A percentile compares a stretch with the other conserved stretches of the same genome.
Conservation (phyloP, 2,329 filamentous ascomycete genomes). For the Ciborinia camelliae region DNA sequence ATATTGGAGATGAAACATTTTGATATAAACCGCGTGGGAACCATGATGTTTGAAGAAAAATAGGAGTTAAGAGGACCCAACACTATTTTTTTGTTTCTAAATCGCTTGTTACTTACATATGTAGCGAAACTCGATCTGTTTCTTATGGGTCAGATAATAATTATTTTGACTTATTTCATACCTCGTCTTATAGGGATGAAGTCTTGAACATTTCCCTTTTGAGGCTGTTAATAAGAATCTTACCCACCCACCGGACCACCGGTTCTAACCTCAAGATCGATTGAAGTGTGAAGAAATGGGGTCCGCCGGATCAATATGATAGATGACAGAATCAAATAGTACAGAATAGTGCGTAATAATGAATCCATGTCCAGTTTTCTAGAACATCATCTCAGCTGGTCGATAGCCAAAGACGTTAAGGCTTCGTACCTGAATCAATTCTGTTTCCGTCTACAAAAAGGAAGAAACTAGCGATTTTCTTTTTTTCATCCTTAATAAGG, state of each 20-base stretch:
- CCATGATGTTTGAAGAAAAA: background rate
- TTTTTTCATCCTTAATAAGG: background rate
- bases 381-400: slow-evolving; percentile 1
- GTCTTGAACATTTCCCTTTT: background rate
- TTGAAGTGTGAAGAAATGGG: slow-evolving; percentile 6
- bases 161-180: background rate
- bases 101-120: background rate
- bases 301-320: slow-evolving; percentile 5
- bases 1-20: slow-evolving; percentile 14
- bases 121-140: background rate
- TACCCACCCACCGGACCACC: slow-evolving; percentile 9
- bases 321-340: background rate
- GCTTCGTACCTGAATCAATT: background rate
- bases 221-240: slow-evolving; percentile 1
- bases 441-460: background rate
- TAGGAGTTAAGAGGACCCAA: slow-evolving; percentile 1
- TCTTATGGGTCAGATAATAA: slow-evolving; percentile 1
- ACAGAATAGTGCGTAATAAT: background rate
- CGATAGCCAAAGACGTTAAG: background rate
- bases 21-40: slow-evolving; percentile 9
- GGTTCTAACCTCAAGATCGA: slow-evolving; percentile 1
- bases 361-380: slow-evolving; percentile 1
- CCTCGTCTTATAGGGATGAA: background rate
- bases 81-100: background rate
- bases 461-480: background rate